Evolutionary conservation across 1,284 basidiomycete genomes (phyloP), one percentile per base, ranked within the genome.

Genomic region (Phlebopus sp.): DNA sequence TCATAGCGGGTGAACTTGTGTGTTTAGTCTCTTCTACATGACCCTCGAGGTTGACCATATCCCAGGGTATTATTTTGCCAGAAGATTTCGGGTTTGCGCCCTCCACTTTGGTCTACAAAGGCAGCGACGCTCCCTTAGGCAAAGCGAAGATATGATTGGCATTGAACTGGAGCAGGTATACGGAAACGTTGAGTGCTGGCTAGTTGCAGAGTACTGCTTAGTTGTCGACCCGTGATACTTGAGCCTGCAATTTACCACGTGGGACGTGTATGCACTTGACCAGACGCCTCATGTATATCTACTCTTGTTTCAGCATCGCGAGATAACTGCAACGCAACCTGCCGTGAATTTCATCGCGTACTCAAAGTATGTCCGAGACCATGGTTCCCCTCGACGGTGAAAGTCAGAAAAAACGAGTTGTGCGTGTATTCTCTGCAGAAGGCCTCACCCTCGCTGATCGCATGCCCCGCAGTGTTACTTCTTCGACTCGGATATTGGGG

Each of bases 401-500:
- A 66, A 72, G 61, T 51, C 81, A 82, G 62, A 85, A 86, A 70
- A 92, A 92, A 72, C 84, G 92, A 52, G 92, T 95, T 49, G 92
- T 93, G 71, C 52, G 89, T 79, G 51, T 40, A 40, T 47, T 56
- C 42, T 46, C 44, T 52, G 29, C 27, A 11, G 44, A 5, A 8
- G 30, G n/a, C 7, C 30, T 37, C 13, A 37, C 46, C 21, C 38
- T 46, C 35, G 36, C 29, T 25, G 51, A 48, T 42, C 19, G 41
- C 14, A 47, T 46, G 43, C 34, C 29, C n/a, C 47, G 9, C 53
- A 96, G 92, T 96, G 92, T 66, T 96, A 96, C 73, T 96, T 96
- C 75, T 96, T 93, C 71, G 97, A 99, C 72, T 97, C 94, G 15
- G 97, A 99, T 69, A 93, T 97, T 63, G 95, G 95, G 37, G 95